These are phyloP conservation scores for Neurospora sp. DNA, from an alignment of 2,329 filamentous ascomycete species.

Conservation along the genomic window DNA sequence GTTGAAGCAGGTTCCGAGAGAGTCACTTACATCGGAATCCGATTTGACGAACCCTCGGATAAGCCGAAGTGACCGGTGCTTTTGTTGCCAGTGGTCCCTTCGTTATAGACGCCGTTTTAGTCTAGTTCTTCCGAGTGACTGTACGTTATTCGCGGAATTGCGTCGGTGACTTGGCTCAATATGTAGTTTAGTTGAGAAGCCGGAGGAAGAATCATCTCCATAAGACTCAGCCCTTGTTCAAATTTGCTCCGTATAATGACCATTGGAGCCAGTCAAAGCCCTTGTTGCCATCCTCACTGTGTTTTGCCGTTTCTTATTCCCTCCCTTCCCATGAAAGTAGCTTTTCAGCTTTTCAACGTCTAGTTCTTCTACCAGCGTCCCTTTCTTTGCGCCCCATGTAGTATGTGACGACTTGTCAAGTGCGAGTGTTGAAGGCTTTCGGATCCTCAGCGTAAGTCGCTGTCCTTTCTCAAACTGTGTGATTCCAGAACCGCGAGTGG, in stretches of 20 bases:
- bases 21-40: background rate
- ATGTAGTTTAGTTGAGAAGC: background rate
- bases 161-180: background rate
- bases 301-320: background rate
- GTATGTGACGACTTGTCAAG: background rate
- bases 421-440: background rate
- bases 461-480: background rate
- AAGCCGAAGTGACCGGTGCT: background rate
- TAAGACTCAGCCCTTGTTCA: background rate
- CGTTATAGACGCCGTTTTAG: background rate
- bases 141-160: background rate
- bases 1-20: background rate
- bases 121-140: background rate
- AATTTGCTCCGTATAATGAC: background rate
- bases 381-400: background rate
- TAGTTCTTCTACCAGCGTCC: background rate
- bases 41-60: background rate
- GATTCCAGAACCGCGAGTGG: background rate
- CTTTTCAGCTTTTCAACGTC: background rate
- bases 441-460: background rate
- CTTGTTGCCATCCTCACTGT: background rate
- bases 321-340: background rate
- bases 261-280: background rate
- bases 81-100: background rate
- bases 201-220: background rate